These are phyloP conservation scores for Penicilliopsis zonata DNA, from an alignment of 495 filamentous ascomycete genomes.

Conservation along the genomic window DNA sequence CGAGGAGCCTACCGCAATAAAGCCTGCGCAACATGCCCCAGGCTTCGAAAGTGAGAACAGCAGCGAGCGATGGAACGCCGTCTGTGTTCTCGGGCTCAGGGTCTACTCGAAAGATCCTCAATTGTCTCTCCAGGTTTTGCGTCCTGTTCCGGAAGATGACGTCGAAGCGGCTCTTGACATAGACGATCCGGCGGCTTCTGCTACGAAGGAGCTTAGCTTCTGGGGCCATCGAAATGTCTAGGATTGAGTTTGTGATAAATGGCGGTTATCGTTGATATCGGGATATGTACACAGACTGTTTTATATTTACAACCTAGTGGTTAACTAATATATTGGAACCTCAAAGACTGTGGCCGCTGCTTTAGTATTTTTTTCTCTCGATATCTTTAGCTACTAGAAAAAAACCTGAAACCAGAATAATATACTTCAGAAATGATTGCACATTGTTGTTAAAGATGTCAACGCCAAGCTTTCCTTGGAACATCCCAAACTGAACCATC, in stretches of 20 bases:
- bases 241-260: no score
- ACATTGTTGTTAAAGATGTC: neutral
- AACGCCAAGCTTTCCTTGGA: neutral
- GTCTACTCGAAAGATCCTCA: constrained; percentile 54
- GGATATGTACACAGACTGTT: no score
- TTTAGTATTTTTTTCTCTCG: no score
- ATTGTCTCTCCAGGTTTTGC: constrained; percentile 40
- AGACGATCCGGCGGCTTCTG: constrained; percentile 39
- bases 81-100: constrained; percentile 65
- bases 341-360: no score
- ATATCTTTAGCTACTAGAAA: neutral
- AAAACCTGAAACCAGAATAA: neutral
- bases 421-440: no score
- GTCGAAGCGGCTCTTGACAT: constrained; percentile 35
- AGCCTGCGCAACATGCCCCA: neutral
- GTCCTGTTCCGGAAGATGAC: constrained; percentile 40
- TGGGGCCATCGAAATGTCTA: constrained; percentile 2
- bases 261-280: no score
- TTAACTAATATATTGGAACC: no score
- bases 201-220: constrained; percentile 18
- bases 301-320: no score
- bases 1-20: constrained; percentile 12
- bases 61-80: constrained; percentile 71
- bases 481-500: neutral
- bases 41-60: constrained; percentile 5